Evolutionary conservation across 2,329 filamentous ascomycete species (phyloP).

Genomic region (Penicillium sp.): DNA sequence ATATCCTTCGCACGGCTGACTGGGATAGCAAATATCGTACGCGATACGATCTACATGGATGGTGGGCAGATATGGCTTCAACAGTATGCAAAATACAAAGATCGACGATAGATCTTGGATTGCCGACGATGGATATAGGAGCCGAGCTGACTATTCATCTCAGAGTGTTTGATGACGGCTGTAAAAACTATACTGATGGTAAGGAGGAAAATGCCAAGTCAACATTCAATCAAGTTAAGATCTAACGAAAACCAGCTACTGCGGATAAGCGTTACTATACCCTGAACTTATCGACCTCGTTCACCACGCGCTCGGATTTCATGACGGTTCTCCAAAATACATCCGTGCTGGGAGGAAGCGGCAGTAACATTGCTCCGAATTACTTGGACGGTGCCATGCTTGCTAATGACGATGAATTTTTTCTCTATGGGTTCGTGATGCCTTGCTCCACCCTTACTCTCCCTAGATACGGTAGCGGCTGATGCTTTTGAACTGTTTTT

Average conservation of each 20-base stretch:
- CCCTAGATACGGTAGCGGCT: background rate
- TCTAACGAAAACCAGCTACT: background rate
- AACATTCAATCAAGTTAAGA: background rate
- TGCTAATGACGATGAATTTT: background rate
- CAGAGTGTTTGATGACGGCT: background rate
- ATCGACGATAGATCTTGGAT: background rate
- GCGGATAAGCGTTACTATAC: background rate
- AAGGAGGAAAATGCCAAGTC: background rate
- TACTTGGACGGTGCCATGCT: background rate
- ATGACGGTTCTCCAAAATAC: background rate
- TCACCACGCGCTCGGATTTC: background rate
- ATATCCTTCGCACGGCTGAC: background rate
- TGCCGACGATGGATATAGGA: background rate
- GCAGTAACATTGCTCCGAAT: background rate
- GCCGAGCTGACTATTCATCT: background rate
- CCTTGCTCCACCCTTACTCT: background rate
- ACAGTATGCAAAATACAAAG: background rate
- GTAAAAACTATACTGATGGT: background rate
- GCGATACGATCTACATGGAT: background rate
- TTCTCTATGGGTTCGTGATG: background rate
- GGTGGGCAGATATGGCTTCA: background rate
- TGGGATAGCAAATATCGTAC: background rate
- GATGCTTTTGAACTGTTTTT: background rate
- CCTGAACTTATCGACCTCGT: background rate
- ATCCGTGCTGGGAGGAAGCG: background rate